Conservation (phyloP, 2,329 filamentous ascomycete species). For the Fusarium siculi region DNA sequence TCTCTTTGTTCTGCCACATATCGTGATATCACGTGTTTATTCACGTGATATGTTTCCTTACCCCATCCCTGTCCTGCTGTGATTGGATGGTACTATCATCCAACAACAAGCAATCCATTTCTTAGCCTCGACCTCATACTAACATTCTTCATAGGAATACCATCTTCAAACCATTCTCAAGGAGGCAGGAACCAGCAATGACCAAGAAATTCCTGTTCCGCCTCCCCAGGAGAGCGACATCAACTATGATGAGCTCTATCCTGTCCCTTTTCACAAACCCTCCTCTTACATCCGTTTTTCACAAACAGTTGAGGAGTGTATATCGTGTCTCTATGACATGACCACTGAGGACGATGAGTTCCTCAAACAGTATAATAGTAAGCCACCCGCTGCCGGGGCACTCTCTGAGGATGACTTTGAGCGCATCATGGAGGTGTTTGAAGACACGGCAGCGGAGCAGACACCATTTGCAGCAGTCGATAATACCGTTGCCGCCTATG, state of each 20-base stretch:
- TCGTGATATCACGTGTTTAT: constrained; percentile 60
- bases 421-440: constrained; percentile 92
- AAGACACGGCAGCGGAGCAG: constrained; percentile 83
- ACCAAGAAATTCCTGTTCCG: constrained; percentile 73
- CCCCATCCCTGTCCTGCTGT: neutral
- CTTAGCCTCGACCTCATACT: constrained; percentile 38
- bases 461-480: constrained; percentile 92
- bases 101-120: constrained; percentile 1
- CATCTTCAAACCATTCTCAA: constrained; percentile 87
- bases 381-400: constrained; percentile 69
- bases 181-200: constrained; percentile 64
- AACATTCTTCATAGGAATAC: constrained; percentile 75
- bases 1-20: constrained; percentile 42
- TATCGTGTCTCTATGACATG: constrained; percentile 93
- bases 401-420: constrained; percentile 94
- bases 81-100: constrained; percentile 29
- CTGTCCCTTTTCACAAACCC: constrained; percentile 81
- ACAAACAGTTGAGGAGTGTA: constrained; percentile 95
- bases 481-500: constrained; percentile 82
- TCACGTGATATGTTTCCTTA: constrained; percentile 56
- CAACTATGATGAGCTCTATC: constrained; percentile 91
- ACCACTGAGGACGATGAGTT: constrained; percentile 88
- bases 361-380: constrained; percentile 84
- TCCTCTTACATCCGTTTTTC: constrained; percentile 97
- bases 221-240: constrained; percentile 72